A percentile compares a stretch with the other conserved stretches of the same genome.
These are phyloP conservation scores for Neurospora discreta DNA, from an alignment of 495 filamentous ascomycete species.

Conservation along the genomic window DNA sequence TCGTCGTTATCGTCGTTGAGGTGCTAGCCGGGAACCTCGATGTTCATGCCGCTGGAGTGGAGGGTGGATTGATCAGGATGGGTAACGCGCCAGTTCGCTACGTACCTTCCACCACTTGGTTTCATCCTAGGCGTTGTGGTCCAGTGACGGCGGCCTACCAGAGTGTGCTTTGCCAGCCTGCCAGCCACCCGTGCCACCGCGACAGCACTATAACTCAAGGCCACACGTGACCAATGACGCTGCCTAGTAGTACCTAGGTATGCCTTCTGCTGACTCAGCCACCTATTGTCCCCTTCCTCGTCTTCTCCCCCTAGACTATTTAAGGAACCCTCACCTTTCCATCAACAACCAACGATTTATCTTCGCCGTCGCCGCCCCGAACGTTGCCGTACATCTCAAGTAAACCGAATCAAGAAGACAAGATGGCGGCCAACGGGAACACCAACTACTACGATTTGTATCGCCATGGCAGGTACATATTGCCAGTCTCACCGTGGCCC, in stretches of 20 bases:
- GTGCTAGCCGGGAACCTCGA: not conserved
- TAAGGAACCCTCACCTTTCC: conserved; percentile 7
- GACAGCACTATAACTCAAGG: not conserved
- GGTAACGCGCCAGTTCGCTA: conserved; percentile 3
- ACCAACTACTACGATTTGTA: conserved; percentile 86
- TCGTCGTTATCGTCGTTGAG: not conserved
- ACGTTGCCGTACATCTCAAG: not conserved
- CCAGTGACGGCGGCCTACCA: conserved; percentile 1
- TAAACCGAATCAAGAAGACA: conserved; percentile 1
- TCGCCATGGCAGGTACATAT: conserved; percentile 80
- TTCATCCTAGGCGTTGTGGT: conserved; percentile 1
- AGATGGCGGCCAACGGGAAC: conserved; percentile 22
- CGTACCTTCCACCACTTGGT: not conserved
- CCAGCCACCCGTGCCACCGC: not conserved
- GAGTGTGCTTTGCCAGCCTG: not conserved
- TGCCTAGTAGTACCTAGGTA: not conserved
- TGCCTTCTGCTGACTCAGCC: conserved; percentile 8
- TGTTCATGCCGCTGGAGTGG: not conserved
- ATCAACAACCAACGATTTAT: conserved; percentile 8
- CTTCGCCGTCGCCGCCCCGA: not conserved
- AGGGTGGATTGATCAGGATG: not conserved
- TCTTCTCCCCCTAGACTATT: conserved; percentile 12
- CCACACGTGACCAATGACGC: conserved; percentile 2
- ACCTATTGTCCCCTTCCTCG: not conserved
- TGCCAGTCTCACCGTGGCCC: not conserved